Base-by-base conservation (phyloP, 345 rosid genomes). In the Lepidium sativum region DNA sequence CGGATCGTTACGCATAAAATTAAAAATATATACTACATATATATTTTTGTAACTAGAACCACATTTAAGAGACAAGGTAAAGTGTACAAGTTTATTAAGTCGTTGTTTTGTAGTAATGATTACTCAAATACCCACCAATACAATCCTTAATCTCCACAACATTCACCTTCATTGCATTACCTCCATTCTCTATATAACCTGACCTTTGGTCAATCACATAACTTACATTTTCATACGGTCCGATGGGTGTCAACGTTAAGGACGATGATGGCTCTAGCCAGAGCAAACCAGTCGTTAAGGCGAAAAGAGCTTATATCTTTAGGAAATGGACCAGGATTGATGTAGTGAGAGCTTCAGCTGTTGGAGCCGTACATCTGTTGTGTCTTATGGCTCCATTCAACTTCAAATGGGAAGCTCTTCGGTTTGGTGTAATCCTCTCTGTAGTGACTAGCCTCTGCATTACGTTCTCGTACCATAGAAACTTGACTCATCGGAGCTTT, bases 391-490 rank as follows among this genome's bases (percentile, higher is more conserved):
- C 76, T 33, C 76, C 71, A 0, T 72, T 72, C 27, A 23, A 50
- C 55, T 72, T n/a, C 62, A 65, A 49, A 65, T 72, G 66, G 71
- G 76, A 72, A 42, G 76, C 76, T 41, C 61, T 65, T 11, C 0
- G 0, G 34, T 59, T 72, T 12, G 67, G 71, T 72, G 1, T 65
- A 34, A 41, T 58, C 12, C 49, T 73, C 12, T 37, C 63, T 3
- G 1, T 27, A 9, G 67, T 75, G 54, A 34, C 66, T 31, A 56
- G 9, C 18, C 70, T 69, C 35, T 23, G 71, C 65, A 69, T 75
- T n/a, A 75, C 78, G 18, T 69, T 69, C 58, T 75, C 74, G 0
- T 75, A 75, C 56, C 78, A 75, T 42, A 75, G 78, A 39, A 74
- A 67, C 69, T 63, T 74, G 60, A 55, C 70, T 39, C 78, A 68